A percentile compares a stretch with the other conserved stretches of the same genome.
Evolutionary conservation across 768 basidiomycete genomes (phyloP).

Genomic region (Macrolepiota fuliginosa): DNA sequence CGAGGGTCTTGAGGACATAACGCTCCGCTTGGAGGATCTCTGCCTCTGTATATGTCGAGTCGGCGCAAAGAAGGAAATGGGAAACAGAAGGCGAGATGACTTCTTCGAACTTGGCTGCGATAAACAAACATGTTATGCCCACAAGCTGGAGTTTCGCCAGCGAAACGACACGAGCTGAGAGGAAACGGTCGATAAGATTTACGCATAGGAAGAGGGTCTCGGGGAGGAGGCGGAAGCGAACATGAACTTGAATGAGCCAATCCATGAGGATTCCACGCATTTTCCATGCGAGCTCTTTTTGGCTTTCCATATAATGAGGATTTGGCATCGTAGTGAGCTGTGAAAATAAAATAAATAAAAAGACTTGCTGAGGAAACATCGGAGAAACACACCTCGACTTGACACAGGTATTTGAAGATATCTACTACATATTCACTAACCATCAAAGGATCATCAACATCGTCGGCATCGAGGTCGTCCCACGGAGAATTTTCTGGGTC

Average conservation of each 20-base stretch:
- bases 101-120: slow-evolving; percentile 96
- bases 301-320: slow-evolving; percentile 91
- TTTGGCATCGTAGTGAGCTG: slow-evolving; percentile 84
- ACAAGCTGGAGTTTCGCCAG: slow-evolving; percentile 94
- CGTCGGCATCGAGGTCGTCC: slow-evolving; percentile 93
- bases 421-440: slow-evolving; percentile 95
- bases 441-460: slow-evolving; percentile 93
- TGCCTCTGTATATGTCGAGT: slow-evolving; percentile 84
- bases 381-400: slow-evolving; percentile 66
- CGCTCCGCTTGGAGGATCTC: slow-evolving; percentile 69
- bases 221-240: slow-evolving; percentile 86
- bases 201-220: slow-evolving; percentile 95
- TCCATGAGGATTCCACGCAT: slow-evolving; percentile 95
- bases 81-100: slow-evolving; percentile 85
- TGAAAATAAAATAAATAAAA: background rate
- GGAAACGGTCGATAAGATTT: slow-evolving; percentile 89
- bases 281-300: slow-evolving; percentile 93
- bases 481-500: slow-evolving; percentile 67
- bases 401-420: slow-evolving; percentile 89
- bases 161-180: slow-evolving; percentile 76
- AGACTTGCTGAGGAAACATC: background rate
- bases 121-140: slow-evolving; percentile 90
- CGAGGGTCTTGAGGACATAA: slow-evolving; percentile 89
- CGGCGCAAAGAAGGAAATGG: slow-evolving; percentile 88
- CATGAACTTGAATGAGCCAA: slow-evolving; percentile 96